Evolutionary conservation across 2,329 filamentous ascomycete genomes (phyloP), one percentile per base, ranked within the genome.

Genomic region (Hortaea werneckii): DNA sequence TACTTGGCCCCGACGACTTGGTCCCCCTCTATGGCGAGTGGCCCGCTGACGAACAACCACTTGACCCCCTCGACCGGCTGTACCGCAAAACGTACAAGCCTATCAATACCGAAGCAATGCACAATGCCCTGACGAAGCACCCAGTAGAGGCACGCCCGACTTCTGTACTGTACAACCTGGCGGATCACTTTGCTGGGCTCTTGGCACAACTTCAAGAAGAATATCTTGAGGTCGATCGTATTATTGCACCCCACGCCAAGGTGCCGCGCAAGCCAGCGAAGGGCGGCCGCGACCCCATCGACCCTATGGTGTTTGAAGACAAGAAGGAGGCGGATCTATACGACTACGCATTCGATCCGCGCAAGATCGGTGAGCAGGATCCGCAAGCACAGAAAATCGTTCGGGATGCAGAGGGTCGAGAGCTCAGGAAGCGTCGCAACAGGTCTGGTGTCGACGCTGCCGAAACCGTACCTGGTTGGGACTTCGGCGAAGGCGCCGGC

Each of bases 301-400:
- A 68, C 9, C 62, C 65, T 5, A 61, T 65, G n/a, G 58, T 76
- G 2, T 79, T 70, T 49, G 77, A 79, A 55, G 77, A 78, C 52
- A 73, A 73, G 60, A 79, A 79, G 52, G 78, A 81, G 62, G 72
- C 78, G 1, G 72, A 73, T 47, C 63, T 82, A 0, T 82, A 81
- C 56, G 75, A 76, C 45, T 81, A 80, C 58, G 70, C 68, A 30
- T 76, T 76, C 57, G 75, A 77, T 50, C 61, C 73, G 0, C 74
- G 74, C 53, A 72, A 70, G 47, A 54, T 65, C 39, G 71, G 72
- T n/a, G 66, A 63, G 44, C 78, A 80, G 52, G 73, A 80, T 54
- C 75, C 78, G 0, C 78, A 77, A 47, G 59, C 67, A 1, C 78
- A 81, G 50, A 63, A 66, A 30, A 66, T 69, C 41, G 65, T 69